phyloP scores from a whole-genome alignment of 2,329 filamentous ascomycete genomes.

The Paecilomyces sp. region DNA sequence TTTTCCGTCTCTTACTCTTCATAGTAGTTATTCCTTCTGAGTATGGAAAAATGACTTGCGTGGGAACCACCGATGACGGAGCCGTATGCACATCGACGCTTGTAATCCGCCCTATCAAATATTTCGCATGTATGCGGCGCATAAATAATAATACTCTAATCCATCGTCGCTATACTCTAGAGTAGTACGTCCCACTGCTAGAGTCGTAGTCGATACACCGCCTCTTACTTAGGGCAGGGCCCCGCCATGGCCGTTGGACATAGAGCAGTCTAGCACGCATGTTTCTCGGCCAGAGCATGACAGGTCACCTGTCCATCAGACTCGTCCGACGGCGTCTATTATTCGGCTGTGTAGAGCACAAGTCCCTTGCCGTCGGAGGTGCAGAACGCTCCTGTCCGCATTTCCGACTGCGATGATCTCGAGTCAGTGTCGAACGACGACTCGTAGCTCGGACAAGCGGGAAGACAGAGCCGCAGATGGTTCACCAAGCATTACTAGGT shows the following conservation, averaged over 20 bases:
- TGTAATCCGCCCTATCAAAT: not conserved
- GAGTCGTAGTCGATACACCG: not conserved
- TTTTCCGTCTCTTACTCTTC: not conserved
- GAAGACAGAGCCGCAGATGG: not conserved
- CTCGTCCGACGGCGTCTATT: not conserved
- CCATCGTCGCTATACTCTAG: not conserved
- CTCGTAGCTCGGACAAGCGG: not conserved
- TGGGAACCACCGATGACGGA: not conserved
- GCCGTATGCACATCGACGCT: not conserved
- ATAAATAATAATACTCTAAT: not conserved
- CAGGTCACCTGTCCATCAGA: not conserved
- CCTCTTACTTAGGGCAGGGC: not conserved
- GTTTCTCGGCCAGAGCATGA: not conserved
- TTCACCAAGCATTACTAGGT: not conserved
- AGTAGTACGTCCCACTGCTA: too few species aligned
- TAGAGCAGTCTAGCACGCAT: not conserved
- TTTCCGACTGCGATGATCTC: not conserved
- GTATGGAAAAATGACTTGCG: not conserved
- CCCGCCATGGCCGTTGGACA: not conserved
- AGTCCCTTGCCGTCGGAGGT: not conserved
- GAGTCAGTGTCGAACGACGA: not conserved
- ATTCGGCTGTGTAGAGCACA: not conserved
- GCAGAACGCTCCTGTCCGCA: not conserved
- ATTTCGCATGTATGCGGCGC: not conserved
- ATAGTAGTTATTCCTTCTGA: not conserved